phyloP scores from a whole-genome alignment of 768 basidiomycete species.

The Trametes gibbosa region DNA sequence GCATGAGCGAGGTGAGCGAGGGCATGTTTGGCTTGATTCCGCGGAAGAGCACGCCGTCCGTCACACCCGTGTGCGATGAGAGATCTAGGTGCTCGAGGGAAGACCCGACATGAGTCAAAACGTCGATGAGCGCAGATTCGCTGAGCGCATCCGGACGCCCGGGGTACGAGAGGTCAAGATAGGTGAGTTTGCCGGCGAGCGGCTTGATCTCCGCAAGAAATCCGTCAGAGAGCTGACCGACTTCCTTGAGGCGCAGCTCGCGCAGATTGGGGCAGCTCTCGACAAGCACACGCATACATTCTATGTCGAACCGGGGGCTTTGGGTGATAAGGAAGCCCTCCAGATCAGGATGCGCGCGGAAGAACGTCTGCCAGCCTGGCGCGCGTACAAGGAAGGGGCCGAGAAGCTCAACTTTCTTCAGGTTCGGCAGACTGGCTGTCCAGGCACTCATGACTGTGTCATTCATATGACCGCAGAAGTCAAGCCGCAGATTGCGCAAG shows the following conservation, averaged over 20 bases:
- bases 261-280: conserved; percentile 50
- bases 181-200: conserved; percentile 44
- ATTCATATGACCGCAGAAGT: conserved; percentile 83
- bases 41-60: conserved; percentile 54
- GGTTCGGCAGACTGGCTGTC: conserved; percentile 57
- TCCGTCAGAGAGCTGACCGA: conserved; percentile 66
- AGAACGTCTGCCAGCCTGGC: conserved; percentile 72
- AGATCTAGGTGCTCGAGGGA: conserved; percentile 62
- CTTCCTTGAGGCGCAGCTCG: conserved; percentile 76
- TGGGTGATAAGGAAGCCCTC: conserved; percentile 78
- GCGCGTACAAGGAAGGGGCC: conserved; percentile 84
- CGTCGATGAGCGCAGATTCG: conserved; percentile 51
- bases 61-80: conserved; percentile 64
- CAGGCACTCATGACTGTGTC: conserved; percentile 58
- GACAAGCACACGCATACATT: conserved; percentile 60
- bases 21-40: conserved; percentile 55
- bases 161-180: conserved; percentile 71
- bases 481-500: conserved; percentile 73
- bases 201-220: conserved; percentile 55
- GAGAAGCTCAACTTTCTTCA: conserved; percentile 74
- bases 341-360: conserved; percentile 60
- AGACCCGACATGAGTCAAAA: conserved; percentile 55
- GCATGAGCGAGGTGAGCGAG: conserved; percentile 47
- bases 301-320: conserved; percentile 79
- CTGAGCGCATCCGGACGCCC: conserved; percentile 43